Evolutionary conservation across 2,329 filamentous ascomycete genomes (phyloP).

Genomic region (Epichloe aotearoae): DNA sequence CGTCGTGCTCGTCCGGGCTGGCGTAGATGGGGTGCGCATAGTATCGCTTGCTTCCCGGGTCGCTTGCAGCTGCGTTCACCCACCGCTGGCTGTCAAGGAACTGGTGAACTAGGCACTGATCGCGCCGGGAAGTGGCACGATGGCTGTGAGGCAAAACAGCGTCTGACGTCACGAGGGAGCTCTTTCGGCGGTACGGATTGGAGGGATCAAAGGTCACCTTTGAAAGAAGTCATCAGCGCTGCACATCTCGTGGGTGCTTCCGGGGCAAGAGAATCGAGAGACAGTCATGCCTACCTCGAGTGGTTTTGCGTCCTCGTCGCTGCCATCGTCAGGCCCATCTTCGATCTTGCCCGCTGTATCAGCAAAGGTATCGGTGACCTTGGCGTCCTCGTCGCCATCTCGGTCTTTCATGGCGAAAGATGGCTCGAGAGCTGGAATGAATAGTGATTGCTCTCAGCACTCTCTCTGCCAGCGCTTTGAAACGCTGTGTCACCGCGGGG

Average conservation of each 20-base stretch:
- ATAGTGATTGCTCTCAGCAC: background rate
- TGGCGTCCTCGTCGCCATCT: conserved; percentile 9
- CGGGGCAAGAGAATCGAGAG: background rate
- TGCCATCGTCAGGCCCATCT: conserved; percentile 16
- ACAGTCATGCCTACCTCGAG: conserved; percentile 32
- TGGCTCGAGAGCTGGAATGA: background rate
- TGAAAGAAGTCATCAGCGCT: background rate
- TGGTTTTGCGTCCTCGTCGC: conserved; percentile 32
- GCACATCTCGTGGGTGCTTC: background rate
- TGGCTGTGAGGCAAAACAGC: conserved; percentile 20
- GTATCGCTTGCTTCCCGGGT: conserved; percentile 15
- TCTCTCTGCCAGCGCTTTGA: background rate
- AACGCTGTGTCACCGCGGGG: background rate
- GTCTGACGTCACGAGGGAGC: conserved; percentile 45
- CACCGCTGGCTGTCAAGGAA: conserved; percentile 45
- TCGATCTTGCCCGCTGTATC: background rate
- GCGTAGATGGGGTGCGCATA: conserved; percentile 17
- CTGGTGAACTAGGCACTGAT: conserved; percentile 53
- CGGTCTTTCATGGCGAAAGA: conserved; percentile 7
- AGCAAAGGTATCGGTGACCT: conserved; percentile 12
- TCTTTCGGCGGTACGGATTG: conserved; percentile 51
- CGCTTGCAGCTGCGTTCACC: conserved; percentile 15
- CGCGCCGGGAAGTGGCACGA: conserved; percentile 18
- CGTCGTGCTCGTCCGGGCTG: conserved; percentile 7
- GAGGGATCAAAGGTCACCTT: conserved; percentile 50